A percentile compares a stretch with the other conserved stretches of the same genome.
Conservation (phyloP, 441 rosid genomes). For the Sinapis alba region DNA sequence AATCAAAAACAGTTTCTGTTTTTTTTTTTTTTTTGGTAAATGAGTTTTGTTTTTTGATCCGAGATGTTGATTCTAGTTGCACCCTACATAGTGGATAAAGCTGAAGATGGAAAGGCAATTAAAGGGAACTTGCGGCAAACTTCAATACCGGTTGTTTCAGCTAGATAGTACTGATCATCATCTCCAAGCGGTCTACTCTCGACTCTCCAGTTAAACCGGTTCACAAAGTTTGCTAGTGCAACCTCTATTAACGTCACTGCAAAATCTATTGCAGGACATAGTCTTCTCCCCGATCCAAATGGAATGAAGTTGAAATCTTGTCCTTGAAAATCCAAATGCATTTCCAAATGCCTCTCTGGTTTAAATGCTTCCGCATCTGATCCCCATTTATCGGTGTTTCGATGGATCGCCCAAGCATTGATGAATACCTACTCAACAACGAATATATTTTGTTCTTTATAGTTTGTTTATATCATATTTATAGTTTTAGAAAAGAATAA, state of each 20-base stretch:
- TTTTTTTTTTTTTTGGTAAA: no score
- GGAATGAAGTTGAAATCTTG: neutral
- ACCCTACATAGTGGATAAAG: neutral
- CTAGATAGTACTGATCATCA: neutral
- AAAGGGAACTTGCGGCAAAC: conserved; percentile 2
- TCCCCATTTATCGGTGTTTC: conserved; percentile 8
- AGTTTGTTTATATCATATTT: no score
- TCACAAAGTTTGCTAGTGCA: neutral
- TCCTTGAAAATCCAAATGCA: conserved; percentile 8
- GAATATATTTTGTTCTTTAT: neutral
- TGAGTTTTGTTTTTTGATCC: neutral
- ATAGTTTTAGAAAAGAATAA: no score
- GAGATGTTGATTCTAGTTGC: neutral
- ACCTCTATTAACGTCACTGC: neutral
- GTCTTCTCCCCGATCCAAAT: neutral
- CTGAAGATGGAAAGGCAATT: neutral
- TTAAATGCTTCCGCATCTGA: conserved; percentile 21
- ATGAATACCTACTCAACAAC: neutral
- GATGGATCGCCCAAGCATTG: conserved; percentile 21
- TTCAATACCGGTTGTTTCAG: neutral
- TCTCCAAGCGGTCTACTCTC: neutral
- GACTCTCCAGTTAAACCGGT: conserved; percentile 2
- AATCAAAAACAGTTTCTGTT: neutral
- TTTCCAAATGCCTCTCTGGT: conserved; percentile 22
- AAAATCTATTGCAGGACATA: neutral